Conservation (phyloP, 345 rosid species). For the Hibiscus tridactylites region DNA sequence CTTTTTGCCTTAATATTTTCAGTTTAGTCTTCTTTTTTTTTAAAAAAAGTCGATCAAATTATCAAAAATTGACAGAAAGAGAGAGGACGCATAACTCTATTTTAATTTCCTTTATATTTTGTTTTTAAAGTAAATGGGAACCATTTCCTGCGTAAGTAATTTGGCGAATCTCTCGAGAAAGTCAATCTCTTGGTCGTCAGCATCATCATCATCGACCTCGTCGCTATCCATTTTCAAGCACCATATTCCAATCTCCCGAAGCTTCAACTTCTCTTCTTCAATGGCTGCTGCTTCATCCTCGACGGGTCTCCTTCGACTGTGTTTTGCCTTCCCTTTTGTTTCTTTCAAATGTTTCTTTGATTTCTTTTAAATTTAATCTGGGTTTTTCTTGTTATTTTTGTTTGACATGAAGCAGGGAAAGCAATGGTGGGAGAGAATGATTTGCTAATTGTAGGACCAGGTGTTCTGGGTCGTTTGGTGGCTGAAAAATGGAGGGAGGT, state of each 20-base stretch:
- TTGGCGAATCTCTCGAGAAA: slow-evolving; percentile 14
- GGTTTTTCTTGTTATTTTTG: not conserved
- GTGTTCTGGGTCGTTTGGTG: slow-evolving; percentile 94
- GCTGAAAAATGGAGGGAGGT: slow-evolving; percentile 89
- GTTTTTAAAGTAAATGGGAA: slow-evolving; percentile 18
- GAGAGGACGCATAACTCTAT: not conserved
- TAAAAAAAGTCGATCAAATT: not conserved
- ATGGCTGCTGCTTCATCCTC: slow-evolving; percentile 39
- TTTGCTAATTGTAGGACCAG: slow-evolving; percentile 86
- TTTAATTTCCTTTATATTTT: not conserved
- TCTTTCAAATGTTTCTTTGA: not conserved
- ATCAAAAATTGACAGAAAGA: not conserved
- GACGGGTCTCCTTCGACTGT: slow-evolving; percentile 24
- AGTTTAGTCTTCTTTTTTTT: not conserved
- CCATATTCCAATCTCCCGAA: slow-evolving; percentile 6
- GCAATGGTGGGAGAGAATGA: slow-evolving; percentile 51
- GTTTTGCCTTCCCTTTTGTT: not conserved
- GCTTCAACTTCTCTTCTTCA: slow-evolving; percentile 15
- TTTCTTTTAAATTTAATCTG: not conserved
- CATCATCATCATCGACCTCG: not conserved
- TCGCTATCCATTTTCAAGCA: slow-evolving; percentile 3
- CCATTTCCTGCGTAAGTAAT: slow-evolving; percentile 23
- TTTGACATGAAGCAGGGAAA: slow-evolving; percentile 31
- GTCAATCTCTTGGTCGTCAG: slow-evolving; percentile 11
- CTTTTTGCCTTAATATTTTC: not conserved